Conservation (phyloP, 176 grass and related monocot species). For the Poa pratensis region DNA sequence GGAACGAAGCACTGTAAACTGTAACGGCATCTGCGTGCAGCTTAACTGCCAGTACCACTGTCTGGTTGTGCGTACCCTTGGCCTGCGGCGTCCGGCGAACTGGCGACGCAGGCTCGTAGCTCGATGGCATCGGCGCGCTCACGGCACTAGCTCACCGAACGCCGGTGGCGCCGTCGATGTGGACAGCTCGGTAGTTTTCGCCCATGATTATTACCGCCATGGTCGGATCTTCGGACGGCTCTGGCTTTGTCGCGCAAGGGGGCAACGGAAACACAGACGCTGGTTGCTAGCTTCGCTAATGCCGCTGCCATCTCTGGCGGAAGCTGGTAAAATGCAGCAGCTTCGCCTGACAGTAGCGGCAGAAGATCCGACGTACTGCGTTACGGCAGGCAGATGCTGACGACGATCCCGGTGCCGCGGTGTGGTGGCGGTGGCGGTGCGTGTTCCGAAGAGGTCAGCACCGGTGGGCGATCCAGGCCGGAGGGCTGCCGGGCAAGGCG, state of each 20-base stretch:
- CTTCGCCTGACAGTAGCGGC: slow-evolving; percentile 5
- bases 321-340: slow-evolving; percentile 1
- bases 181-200: background rate
- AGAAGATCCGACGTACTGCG: slow-evolving; percentile 20
- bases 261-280: background rate
- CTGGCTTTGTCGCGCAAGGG: background rate
- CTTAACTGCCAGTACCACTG: too few relatives aligned
- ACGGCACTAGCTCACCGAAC: background rate
- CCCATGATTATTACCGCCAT: background rate
- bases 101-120: background rate
- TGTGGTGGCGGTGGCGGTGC: too few relatives aligned
- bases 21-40: background rate
- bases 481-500: slow-evolving; percentile 4
- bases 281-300: background rate
- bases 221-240: slow-evolving; percentile 11
- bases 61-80: background rate
- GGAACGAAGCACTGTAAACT: background rate
- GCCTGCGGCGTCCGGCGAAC: background rate
- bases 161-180: background rate
- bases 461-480: background rate
- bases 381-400: too few relatives aligned
- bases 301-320: background rate
- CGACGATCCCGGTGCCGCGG: too few relatives aligned
- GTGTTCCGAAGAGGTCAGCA: slow-evolving; percentile 16
- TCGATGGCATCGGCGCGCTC: background rate